A percentile compares a stretch with the other conserved stretches of the same genome.
Evolutionary conservation across 23 red algal species (phyloP).

Genomic region (Chondrus crispus): DNA sequence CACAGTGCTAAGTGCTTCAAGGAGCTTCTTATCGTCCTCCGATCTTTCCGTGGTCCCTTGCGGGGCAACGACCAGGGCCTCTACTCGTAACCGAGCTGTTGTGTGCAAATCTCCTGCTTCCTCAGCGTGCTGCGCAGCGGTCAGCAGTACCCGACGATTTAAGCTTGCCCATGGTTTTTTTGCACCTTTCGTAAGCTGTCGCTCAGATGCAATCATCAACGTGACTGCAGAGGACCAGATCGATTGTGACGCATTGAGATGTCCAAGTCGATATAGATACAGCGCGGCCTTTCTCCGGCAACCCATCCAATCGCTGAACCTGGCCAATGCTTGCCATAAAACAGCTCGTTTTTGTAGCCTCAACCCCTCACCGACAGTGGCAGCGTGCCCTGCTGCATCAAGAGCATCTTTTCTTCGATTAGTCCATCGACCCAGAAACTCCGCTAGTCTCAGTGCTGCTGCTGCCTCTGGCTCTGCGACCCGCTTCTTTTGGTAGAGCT

Average conservation of each 20-base stretch:
- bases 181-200: slow-evolving; percentile 37
- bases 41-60: background rate
- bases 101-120: slow-evolving; percentile 52
- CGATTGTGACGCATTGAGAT: slow-evolving; percentile 39
- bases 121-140: slow-evolving; percentile 38
- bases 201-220: slow-evolving; percentile 50
- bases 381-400: slow-evolving; percentile 70
- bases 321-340: slow-evolving; percentile 66
- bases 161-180: slow-evolving; percentile 54
- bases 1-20: slow-evolving; percentile 17
- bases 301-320: slow-evolving; percentile 58
- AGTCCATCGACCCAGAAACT: slow-evolving; percentile 58
- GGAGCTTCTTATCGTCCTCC: slow-evolving; percentile 36
- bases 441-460: slow-evolving; percentile 59
- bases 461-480: slow-evolving; percentile 63
- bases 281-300: slow-evolving; percentile 60
- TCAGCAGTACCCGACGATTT: slow-evolving; percentile 56
- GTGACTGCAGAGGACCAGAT: slow-evolving; percentile 47
- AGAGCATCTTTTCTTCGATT: slow-evolving; percentile 60
- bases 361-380: slow-evolving; percentile 58
- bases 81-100: slow-evolving; percentile 41
- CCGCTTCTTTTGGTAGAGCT: slow-evolving; percentile 76
- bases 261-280: slow-evolving; percentile 62
- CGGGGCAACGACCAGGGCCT: slow-evolving; percentile 35
- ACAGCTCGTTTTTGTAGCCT: slow-evolving; percentile 27